Conservation (phyloP, 2,329 filamentous ascomycete species). For the Calonectria pauciramosa region DNA sequence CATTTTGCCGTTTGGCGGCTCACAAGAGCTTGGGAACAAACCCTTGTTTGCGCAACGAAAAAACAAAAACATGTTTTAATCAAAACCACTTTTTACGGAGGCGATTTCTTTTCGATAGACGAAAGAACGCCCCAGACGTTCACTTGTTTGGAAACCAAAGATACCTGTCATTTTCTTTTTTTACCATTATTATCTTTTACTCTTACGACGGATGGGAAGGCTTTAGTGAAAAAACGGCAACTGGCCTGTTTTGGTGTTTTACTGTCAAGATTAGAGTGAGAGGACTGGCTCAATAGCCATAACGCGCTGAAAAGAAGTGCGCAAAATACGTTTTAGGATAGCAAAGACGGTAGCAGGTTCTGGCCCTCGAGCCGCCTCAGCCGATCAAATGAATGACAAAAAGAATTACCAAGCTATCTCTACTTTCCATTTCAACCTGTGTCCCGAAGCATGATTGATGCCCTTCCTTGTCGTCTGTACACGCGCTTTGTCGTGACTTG, state of each 20-base stretch:
- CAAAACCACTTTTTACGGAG: conserved; percentile 14
- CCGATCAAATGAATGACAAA: conserved; percentile 26
- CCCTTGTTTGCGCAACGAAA: conserved; percentile 28
- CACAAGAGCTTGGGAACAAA: conserved; percentile 28
- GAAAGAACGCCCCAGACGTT: conserved; percentile 40
- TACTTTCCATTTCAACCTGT: neutral
- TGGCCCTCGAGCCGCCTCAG: conserved; percentile 8
- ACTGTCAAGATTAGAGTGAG: conserved; percentile 32
- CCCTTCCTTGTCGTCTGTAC: too few species aligned
- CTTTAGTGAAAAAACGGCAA: conserved; percentile 20
- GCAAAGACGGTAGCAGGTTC: conserved; percentile 5
- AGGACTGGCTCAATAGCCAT: conserved; percentile 32
- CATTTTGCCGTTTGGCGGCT: conserved; percentile 20
- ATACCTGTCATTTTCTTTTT: conserved; percentile 30
- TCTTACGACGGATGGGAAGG: conserved; percentile 21
- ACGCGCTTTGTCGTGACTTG: too few species aligned
- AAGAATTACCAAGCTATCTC: conserved; percentile 6
- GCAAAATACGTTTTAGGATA: conserved; percentile 31
- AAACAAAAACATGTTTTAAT: conserved; percentile 33
- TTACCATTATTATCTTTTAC: conserved; percentile 26
- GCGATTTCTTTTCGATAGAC: conserved; percentile 40
- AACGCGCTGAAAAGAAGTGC: conserved; percentile 20
- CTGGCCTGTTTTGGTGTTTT: conserved; percentile 1
- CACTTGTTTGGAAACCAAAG: conserved; percentile 39
- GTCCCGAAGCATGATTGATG: neutral